Evolutionary conservation across 352 stramenopile genomes (phyloP), one percentile per base, ranked within the genome.

Genomic region (Plasmopara viticola): DNA sequence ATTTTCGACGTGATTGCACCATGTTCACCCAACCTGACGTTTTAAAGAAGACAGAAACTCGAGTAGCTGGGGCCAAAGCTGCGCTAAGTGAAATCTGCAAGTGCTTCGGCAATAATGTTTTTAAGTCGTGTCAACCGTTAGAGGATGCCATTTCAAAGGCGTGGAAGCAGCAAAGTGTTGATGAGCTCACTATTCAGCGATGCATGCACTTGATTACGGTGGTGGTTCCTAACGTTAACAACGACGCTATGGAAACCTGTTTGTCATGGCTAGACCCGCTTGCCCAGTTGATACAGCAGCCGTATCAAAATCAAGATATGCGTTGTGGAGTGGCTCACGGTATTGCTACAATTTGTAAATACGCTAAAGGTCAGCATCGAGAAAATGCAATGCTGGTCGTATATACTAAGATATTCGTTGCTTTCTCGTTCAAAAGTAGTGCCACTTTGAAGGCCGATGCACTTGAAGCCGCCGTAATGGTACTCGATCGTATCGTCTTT

Each of bases 401-500:
- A 18, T 88, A 86, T 29, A 56, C 58, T 2, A 64, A 60, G 6
- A 48, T 88, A 12, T 85, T 91, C 48, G 41, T 48, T 28, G 53
- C 37, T 14, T 75, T 78, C 48, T 57, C 48, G 45, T 43, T 40
- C 0, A 20, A 14, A 47, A 28, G 39, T 7, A 15, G 25, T 51
- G 30, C 28, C 14, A 5, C 13, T 29, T 14, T 20, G 10, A 64
- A 44, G 3, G 49, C 48, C 15, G 60, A 72, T 43, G 30, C 28
- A 28, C 30, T 86, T 4, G 35, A 68, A 37, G 78, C 66, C 20
- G 69, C 78, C 9, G 62, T 85, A 12, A 71, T 82, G 56, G 74
- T 87, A 15, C 56, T 92, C n/a, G 60, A 86, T 49, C 43, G 60
- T 30, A 61, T 90, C 7, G 68, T 86, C 4, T 51, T 48, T 15